A percentile compares a stretch with the other conserved stretches of the same genome.
These are phyloP conservation scores for Cenococcum geophilum DNA, from an alignment of 495 filamentous ascomycete species.

Conservation along the genomic window DNA sequence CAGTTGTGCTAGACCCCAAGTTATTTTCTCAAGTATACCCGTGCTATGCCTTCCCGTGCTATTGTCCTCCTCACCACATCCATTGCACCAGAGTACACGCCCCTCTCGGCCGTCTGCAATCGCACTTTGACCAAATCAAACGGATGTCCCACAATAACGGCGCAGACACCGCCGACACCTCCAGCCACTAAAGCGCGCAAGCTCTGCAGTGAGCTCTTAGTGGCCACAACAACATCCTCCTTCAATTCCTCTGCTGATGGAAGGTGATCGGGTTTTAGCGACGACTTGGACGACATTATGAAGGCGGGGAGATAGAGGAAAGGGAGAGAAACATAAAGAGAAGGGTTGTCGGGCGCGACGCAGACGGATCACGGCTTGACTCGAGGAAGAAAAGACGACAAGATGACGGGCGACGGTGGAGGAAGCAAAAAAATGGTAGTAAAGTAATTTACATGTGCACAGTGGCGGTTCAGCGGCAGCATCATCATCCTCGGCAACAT, in stretches of 20 bases:
- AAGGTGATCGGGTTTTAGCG: slow-evolving; percentile 20
- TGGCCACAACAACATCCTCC: slow-evolving; percentile 37
- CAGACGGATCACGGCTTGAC: background rate
- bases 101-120: slow-evolving; percentile 89
- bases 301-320: background rate
- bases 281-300: slow-evolving; percentile 2
- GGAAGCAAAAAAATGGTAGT: background rate
- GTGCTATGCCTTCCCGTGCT: slow-evolving; percentile 74
- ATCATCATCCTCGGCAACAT: background rate
- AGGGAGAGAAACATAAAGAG: background rate
- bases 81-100: slow-evolving; percentile 81
- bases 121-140: slow-evolving; percentile 98
- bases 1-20: background rate
- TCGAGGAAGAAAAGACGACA: background rate
- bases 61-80: slow-evolving; percentile 86
- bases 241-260: slow-evolving; percentile 39
- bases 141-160: slow-evolving; percentile 88
- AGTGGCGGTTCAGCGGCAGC: background rate
- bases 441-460: background rate
- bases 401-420: background rate
- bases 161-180: slow-evolving; percentile 88
- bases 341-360: background rate
- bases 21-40: slow-evolving; percentile 33
- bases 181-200: slow-evolving; percentile 81
- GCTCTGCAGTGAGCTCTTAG: slow-evolving; percentile 38